phyloP scores from a whole-genome alignment of 441 rosid genomes.

The Brassica hybrid region DNA sequence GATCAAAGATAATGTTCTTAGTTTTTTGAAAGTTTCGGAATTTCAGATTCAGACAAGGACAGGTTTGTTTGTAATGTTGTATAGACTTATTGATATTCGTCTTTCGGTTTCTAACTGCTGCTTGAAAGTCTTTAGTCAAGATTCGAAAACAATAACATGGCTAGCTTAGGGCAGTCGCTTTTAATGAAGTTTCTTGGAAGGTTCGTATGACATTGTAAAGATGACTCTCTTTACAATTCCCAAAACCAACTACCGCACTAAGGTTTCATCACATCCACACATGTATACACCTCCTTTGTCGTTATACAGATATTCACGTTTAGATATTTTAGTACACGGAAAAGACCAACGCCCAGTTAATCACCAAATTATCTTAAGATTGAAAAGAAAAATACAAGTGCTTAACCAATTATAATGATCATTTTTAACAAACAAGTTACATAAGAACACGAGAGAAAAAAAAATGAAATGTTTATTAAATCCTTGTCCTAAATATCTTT shows the following conservation, averaged over 20 bases:
- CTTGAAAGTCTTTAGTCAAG: slow-evolving; percentile 19
- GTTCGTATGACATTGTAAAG: slow-evolving; percentile 9
- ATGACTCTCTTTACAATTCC: background rate
- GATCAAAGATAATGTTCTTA: background rate
- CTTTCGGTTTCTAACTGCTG: background rate
- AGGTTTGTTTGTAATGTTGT: slow-evolving; percentile 15
- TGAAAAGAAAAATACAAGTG: background rate
- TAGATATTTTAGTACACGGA: background rate
- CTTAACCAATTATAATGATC: background rate
- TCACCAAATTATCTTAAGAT: background rate
- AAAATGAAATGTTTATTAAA: background rate
- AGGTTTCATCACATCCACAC: slow-evolving; percentile 3
- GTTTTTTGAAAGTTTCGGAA: background rate
- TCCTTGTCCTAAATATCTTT: background rate
- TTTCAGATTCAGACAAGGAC: background rate
- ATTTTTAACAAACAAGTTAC: too few relatives aligned
- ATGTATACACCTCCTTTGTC: background rate
- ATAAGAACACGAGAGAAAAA: background rate
- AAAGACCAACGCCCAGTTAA: background rate
- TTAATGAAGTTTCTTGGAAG: slow-evolving; percentile 38
- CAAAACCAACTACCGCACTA: slow-evolving; percentile 16
- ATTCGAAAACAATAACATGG: slow-evolving; percentile 17
- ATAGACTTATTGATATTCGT: background rate
- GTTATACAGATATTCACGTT: background rate
- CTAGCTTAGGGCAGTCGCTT: slow-evolving; percentile 2